These are phyloP conservation scores for Myriosclerotinia scirpicola DNA, from an alignment of 2,329 filamentous ascomycete species.

Conservation along the genomic window DNA sequence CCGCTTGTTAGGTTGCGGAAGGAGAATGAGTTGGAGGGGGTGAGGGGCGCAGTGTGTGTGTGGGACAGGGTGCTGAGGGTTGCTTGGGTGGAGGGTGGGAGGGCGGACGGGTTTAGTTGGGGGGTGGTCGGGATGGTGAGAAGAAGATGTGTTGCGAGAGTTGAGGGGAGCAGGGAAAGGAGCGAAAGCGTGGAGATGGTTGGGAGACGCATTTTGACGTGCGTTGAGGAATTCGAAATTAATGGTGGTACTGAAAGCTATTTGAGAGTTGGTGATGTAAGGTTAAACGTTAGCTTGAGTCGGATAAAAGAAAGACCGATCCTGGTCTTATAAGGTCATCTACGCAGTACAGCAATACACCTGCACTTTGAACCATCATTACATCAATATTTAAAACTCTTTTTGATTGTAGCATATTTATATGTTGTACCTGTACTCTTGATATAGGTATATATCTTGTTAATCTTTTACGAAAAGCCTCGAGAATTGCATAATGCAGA, in stretches of 20 bases:
- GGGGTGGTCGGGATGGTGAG: slow-evolving; percentile 34
- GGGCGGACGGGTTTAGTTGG: slow-evolving; percentile 43
- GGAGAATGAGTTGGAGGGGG: slow-evolving; percentile 67
- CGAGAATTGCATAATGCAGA: neutral
- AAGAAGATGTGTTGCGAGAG: slow-evolving; percentile 39
- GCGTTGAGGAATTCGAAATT: neutral
- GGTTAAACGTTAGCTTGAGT: neutral
- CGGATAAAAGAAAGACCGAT: slow-evolving; percentile 13
- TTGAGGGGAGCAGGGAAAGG: slow-evolving; percentile 40
- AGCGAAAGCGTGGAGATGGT: neutral
- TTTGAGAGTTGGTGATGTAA: slow-evolving; percentile 2
- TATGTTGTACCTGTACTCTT: neutral
- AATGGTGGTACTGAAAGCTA: neutral
- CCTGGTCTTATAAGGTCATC: neutral
- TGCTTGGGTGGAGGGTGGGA: slow-evolving; percentile 59
- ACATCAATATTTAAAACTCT: neutral
- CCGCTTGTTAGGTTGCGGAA: slow-evolving; percentile 71
- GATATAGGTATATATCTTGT: neutral
- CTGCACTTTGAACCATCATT: neutral
- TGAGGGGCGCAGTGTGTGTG: slow-evolving; percentile 60
- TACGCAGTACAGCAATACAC: no score
- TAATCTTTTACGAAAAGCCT: neutral
- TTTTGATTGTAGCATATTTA: neutral
- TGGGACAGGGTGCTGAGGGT: slow-evolving; percentile 61
- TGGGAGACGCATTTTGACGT: slow-evolving; percentile 13